Percentiles rank a stretch among this genome's conserved stretches.
Conservation (phyloP, 2,329 filamentous ascomycete species). For the Cladosporium sphaerospermum region DNA sequence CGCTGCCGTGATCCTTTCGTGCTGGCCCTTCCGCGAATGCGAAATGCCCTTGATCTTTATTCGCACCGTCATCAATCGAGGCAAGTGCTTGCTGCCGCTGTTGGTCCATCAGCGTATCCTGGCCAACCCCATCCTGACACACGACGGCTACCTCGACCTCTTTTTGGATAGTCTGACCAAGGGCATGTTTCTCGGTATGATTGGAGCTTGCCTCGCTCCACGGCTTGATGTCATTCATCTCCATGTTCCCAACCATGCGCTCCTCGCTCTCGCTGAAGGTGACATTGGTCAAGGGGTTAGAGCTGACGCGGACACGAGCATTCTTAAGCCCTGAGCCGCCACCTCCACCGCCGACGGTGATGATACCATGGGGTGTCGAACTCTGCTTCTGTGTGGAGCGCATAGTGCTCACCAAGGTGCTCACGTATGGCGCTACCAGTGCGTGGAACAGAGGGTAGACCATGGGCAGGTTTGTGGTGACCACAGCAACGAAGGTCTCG, state of each 20-base stretch:
- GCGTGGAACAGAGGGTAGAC: slow-evolving; percentile 3
- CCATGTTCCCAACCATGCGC: slow-evolving; percentile 1
- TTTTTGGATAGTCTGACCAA: not conserved
- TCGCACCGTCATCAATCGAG: not conserved
- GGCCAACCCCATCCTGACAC: not conserved
- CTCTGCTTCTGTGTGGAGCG: slow-evolving; percentile 1
- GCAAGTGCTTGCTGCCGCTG: slow-evolving; percentile 6
- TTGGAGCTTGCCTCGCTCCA: slow-evolving; percentile 4
- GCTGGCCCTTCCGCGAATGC: not conserved
- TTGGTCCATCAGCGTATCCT: not conserved
- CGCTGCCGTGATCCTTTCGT: too few species aligned
- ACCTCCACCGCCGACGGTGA: not conserved
- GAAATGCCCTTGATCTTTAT: not conserved
- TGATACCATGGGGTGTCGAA: not conserved
- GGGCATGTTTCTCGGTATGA: not conserved
- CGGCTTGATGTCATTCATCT: not conserved
- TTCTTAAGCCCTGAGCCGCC: not conserved
- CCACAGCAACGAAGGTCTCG: slow-evolving; percentile 3
- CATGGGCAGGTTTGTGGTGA: slow-evolving; percentile 7
- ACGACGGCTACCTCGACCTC: slow-evolving; percentile 4
- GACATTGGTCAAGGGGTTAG: slow-evolving; percentile 5
- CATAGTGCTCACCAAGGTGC: slow-evolving; percentile 1
- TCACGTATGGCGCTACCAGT: not conserved
- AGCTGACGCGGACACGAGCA: not conserved
- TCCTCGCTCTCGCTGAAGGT: slow-evolving; percentile 11